Evolutionary conservation across 2,329 filamentous ascomycete species (phyloP).

Genomic region (Fusarium irregulare): DNA sequence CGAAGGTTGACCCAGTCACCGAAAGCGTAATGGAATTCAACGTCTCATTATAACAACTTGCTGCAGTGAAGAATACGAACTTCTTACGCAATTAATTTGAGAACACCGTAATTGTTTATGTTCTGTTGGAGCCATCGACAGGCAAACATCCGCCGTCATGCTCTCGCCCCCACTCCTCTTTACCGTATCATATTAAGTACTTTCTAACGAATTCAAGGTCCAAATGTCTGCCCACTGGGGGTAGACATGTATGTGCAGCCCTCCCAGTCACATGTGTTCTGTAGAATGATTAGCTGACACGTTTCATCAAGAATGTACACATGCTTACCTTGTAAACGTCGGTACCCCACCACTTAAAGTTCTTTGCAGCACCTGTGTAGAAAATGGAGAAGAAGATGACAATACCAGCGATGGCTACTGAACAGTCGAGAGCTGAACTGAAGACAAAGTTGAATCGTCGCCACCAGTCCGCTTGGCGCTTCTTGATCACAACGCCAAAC

Average conservation of each 20-base stretch:
- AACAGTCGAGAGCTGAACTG: constrained; percentile 49
- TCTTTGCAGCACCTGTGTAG: constrained; percentile 45
- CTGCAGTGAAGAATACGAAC: too few species aligned
- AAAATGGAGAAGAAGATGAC: constrained; percentile 51
- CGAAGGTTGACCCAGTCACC: neutral
- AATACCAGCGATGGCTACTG: constrained; percentile 48
- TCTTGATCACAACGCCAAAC: constrained; percentile 45
- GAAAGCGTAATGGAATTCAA: neutral
- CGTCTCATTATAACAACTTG: neutral
- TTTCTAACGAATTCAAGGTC: neutral
- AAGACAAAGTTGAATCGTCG: constrained; percentile 49
- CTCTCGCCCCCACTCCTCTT: neutral
- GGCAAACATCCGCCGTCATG: neutral
- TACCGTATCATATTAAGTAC: neutral
- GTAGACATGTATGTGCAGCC: constrained; percentile 32
- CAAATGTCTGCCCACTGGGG: neutral
- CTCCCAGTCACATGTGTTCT: constrained; percentile 44
- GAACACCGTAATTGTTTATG: too few species aligned
- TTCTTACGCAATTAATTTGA: too few species aligned
- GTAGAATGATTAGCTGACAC: neutral
- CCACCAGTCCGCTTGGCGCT: constrained; percentile 47
- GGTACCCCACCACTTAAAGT: constrained; percentile 50
- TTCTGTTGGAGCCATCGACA: neutral
- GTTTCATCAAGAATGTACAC: neutral
- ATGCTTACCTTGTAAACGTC: constrained; percentile 29